phyloP scores from a whole-genome alignment of 805 yeast genomes.

The Candida insectorum region DNA sequence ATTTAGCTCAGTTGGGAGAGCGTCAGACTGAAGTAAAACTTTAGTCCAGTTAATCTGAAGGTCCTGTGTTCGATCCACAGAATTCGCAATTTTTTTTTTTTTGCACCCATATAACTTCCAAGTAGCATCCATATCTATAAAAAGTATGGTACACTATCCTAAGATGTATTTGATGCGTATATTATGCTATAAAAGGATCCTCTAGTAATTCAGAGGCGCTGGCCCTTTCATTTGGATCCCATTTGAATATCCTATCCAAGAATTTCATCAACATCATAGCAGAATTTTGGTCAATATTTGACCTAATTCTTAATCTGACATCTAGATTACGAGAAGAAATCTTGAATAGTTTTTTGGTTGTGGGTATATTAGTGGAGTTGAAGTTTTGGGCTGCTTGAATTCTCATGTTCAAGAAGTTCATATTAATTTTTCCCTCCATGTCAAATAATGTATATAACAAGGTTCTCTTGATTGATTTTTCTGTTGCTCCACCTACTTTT shows the following conservation, averaged over 20 bases:
- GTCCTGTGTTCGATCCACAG: constrained; percentile 85
- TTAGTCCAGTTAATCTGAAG: constrained; percentile 52
- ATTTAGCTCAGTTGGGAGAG: constrained; percentile 23
- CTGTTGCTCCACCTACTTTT: constrained; percentile 19
- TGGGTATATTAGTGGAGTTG: constrained; percentile 2
- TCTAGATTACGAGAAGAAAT: constrained; percentile 28
- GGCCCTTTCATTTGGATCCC: constrained; percentile 35
- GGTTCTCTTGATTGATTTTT: constrained; percentile 30
- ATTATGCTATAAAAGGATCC: constrained; percentile 26
- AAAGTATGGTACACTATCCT: too few relatives aligned
- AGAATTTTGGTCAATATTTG: constrained; percentile 8
- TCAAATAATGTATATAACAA: constrained; percentile 37
- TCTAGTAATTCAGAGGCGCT: constrained; percentile 22
- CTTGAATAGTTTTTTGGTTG: constrained; percentile 21
- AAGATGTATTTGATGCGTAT: too few relatives aligned
- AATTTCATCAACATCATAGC: constrained; percentile 22
- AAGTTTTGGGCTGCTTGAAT: constrained; percentile 8
- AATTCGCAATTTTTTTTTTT: constrained; percentile 42
- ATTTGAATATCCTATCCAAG: constrained; percentile 27
- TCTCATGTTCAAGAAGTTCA: constrained; percentile 26
- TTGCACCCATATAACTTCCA: too few relatives aligned
- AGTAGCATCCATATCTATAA: too few relatives aligned
- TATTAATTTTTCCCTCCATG: constrained; percentile 34
- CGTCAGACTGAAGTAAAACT: constrained; percentile 14
- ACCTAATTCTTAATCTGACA: constrained; percentile 20